Base-by-base conservation (phyloP, 2,329 filamentous ascomycete genomes). In the Trichoderma atrobrunneum region DNA sequence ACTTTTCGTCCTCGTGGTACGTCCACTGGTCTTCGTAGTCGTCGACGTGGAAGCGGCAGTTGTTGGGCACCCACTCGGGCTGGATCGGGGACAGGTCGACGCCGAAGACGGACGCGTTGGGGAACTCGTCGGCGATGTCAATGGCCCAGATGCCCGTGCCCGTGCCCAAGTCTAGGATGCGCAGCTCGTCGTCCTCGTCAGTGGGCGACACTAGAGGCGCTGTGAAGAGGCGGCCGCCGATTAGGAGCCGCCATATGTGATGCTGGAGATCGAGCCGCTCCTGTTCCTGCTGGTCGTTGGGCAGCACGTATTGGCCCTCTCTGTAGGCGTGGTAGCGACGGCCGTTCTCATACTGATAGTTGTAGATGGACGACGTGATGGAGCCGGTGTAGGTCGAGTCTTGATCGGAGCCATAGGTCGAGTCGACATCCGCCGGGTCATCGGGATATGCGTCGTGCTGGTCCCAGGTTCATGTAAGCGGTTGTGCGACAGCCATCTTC, bases 31-130 rank as follows among this genome's bases (percentile, higher is more conserved):
- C 83, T 77, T 90, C 88, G 43, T 88, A 87, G 76, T 92, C 90
- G 77, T 92, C 90, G 43, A 92, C 86, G 71, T 90, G 84, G 75
- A 92, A 92, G 71, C 86, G 85, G 72, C 90, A 87, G 75, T 92
- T 92, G 32, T 84, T 82, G 1, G 89, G 89, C 4, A 90, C 85
- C 80, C 85, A 86, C 32, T 82, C 82, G 3, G 87, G 87, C 76
- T 90, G 88, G 54, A 89, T 89, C 1, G 88, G 87, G 14, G 86
- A 88, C 3, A 90, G 82, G 76, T 90, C 88, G 7, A 87, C 84
- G 12, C 88, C 88, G 24, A 82, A 76, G 11, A 84, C 79, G 7
- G 75, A 73, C 1, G 81, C 77, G 4, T 74, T 73, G 4, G 82
- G 80, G 73, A 80, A 83, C 73, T 83, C 77, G 73, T 87, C 85